A percentile compares a stretch with the other conserved stretches of the same genome.
Conservation (phyloP, 2,329 filamentous ascomycete species). For the Plenodomus tracheiphilus region DNA sequence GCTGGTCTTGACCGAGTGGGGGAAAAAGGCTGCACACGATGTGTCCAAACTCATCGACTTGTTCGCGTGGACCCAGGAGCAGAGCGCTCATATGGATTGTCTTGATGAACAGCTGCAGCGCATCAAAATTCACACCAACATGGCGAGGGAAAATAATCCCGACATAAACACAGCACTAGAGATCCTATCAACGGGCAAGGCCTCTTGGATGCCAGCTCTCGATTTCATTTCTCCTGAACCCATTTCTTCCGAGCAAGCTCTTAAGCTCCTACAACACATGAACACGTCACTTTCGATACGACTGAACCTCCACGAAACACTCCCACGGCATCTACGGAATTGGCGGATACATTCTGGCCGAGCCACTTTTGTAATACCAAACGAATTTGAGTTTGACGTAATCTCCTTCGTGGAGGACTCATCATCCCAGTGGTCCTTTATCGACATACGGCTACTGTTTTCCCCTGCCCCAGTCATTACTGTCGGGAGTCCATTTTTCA, state of each 20-base stretch:
- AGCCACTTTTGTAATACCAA: slow-evolving; percentile 80
- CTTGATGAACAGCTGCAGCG: slow-evolving; percentile 65
- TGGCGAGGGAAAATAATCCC: slow-evolving; percentile 80
- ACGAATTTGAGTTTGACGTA: slow-evolving; percentile 91
- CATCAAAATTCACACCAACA: slow-evolving; percentile 72
- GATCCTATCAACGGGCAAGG: slow-evolving; percentile 76
- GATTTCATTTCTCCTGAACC: slow-evolving; percentile 75
- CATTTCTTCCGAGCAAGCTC: slow-evolving; percentile 70
- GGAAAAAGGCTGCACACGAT: slow-evolving; percentile 63
- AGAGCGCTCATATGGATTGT: slow-evolving; percentile 30
- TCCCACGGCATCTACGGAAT: slow-evolving; percentile 76
- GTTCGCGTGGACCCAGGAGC: slow-evolving; percentile 66
- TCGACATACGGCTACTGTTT: slow-evolving; percentile 87
- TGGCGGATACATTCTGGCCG: slow-evolving; percentile 84
- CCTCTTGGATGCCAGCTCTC: slow-evolving; percentile 78
- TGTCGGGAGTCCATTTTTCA: slow-evolving; percentile 60
- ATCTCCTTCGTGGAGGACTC: slow-evolving; percentile 86
- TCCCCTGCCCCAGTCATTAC: slow-evolving; percentile 66
- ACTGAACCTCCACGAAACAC: slow-evolving; percentile 80
- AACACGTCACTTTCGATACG: slow-evolving; percentile 82
- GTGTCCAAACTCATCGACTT: slow-evolving; percentile 90
- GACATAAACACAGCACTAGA: slow-evolving; percentile 90
- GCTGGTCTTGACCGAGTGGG: slow-evolving; percentile 89
- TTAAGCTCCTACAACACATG: slow-evolving; percentile 76
- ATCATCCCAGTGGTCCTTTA: slow-evolving; percentile 86